Percentiles rank a stretch among this genome's conserved stretches.
Evolutionary conservation across 495 filamentous ascomycete genomes (phyloP).

Genomic region (Stereocaulon alpinum): DNA sequence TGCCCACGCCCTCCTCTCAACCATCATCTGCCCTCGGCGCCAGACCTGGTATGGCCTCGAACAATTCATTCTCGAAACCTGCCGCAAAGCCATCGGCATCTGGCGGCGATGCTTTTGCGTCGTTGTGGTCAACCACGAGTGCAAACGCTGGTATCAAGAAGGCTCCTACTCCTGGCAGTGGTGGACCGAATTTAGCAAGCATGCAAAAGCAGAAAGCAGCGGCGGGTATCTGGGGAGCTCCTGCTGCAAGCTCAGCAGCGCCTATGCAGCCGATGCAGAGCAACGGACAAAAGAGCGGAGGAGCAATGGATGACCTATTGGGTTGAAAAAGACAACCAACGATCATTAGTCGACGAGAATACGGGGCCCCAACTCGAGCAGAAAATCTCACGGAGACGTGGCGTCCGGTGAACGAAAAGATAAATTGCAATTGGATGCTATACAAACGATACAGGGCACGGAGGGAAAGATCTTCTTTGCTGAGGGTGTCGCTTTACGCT

Average conservation of each 20-base stretch:
- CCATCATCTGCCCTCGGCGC: slow-evolving; percentile 22
- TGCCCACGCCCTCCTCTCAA: slow-evolving; percentile 29
- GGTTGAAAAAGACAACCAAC: slow-evolving; percentile 32
- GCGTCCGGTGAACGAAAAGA: not conserved
- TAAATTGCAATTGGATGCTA: slow-evolving; percentile 4
- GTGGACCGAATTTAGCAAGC: slow-evolving; percentile 70
- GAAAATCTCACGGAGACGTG: not conserved
- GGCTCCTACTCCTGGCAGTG: slow-evolving; percentile 45
- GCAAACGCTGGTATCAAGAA: slow-evolving; percentile 62
- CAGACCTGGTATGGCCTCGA: slow-evolving; percentile 22
- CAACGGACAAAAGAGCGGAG: slow-evolving; percentile 27
- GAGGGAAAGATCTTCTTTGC: not conserved
- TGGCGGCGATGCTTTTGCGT: slow-evolving; percentile 76
- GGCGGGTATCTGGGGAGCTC: slow-evolving; percentile 84
- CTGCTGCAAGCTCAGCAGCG: slow-evolving; percentile 36
- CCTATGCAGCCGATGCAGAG: slow-evolving; percentile 29
- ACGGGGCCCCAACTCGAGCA: not conserved
- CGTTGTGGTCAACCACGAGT: slow-evolving; percentile 70
- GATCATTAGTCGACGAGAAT: not conserved
- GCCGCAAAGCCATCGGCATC: slow-evolving; percentile 42
- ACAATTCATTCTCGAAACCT: slow-evolving; percentile 31
- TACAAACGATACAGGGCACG: not conserved
- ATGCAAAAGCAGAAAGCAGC: slow-evolving; percentile 94
- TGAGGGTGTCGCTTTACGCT: not conserved
- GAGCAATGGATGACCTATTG: slow-evolving; percentile 55